A percentile compares a stretch with the other conserved stretches of the same genome.
Evolutionary conservation across 164 flowering plant species (phyloP).

Genomic region (Vitis rupestris): DNA sequence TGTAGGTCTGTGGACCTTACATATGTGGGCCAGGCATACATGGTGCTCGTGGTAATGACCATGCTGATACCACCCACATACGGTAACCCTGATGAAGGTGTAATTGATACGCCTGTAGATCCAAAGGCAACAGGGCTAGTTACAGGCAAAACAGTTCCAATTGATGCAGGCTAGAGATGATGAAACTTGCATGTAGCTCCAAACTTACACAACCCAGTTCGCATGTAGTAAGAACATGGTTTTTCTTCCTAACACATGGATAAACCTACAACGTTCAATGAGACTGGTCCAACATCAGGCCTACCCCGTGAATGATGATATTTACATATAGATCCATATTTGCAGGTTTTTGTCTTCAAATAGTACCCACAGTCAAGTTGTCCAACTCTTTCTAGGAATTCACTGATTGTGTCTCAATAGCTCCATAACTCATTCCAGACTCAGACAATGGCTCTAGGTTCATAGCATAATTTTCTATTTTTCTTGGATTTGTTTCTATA

Average conservation of each 20-base stretch:
- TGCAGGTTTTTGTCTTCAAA: constrained; percentile 74
- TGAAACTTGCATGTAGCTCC: constrained; percentile 81
- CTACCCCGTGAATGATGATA: constrained; percentile 67
- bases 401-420: constrained; percentile 11
- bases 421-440: too few relatives aligned
- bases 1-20: constrained; percentile 45
- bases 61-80: constrained; percentile 46
- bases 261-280: constrained; percentile 51
- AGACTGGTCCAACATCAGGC: constrained; percentile 53
- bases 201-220: constrained; percentile 71
- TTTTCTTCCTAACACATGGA: constrained; percentile 77
- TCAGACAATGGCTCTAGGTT: too few relatives aligned
- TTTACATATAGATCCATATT: constrained; percentile 68
- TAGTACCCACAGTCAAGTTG: constrained; percentile 80
- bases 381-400: constrained; percentile 77
- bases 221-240: constrained; percentile 64
- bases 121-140: constrained; percentile 35
- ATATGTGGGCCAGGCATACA: constrained; percentile 42
- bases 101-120: constrained; percentile 31
- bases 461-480: too few relatives aligned
- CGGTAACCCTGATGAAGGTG: constrained; percentile 39
- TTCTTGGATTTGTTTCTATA: too few relatives aligned
- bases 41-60: constrained; percentile 51
- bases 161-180: constrained; percentile 65
- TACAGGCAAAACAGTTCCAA: constrained; percentile 37